Conservation (phyloP, 768 basidiomycete species). For the Mycena crocata region DNA sequence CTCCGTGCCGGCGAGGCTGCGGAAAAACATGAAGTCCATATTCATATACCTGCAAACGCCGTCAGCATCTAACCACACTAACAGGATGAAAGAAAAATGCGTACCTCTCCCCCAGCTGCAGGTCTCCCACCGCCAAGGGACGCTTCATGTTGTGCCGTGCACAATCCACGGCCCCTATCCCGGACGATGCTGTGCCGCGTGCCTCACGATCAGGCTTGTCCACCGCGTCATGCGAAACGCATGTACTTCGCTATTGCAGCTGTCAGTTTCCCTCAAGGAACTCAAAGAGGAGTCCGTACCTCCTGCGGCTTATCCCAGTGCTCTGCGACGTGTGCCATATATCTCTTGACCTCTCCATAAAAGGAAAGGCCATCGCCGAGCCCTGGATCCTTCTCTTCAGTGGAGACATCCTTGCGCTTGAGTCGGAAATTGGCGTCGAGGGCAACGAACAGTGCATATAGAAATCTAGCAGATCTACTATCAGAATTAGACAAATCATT, state of each 20-base stretch:
- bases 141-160: not conserved
- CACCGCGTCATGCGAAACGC: not conserved
- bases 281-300: not conserved
- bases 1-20: not conserved
- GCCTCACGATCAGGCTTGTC: not conserved
- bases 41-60: not conserved
- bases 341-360: conserved; percentile 18
- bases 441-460: conserved; percentile 27
- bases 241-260: not conserved
- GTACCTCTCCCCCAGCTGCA: not conserved
- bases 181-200: not conserved
- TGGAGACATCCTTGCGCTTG: conserved; percentile 28
- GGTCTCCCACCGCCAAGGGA: not conserved
- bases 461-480: conserved; percentile 24
- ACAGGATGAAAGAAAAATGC: not conserved
- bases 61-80: not conserved
- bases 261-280: not conserved
- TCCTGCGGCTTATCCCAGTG: conserved; percentile 8
- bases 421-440: conserved; percentile 41
- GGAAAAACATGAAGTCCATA: not conserved
- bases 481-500: not conserved
- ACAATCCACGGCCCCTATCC: not conserved
- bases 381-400: conserved; percentile 28
- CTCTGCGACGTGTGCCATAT: conserved; percentile 16
- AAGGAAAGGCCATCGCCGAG: conserved; percentile 28